Percentiles rank a stretch among this genome's conserved stretches.
Evolutionary conservation across 225 moss, liverwort and hornwort species (phyloP).

Genomic region (Climacium dendroides): DNA sequence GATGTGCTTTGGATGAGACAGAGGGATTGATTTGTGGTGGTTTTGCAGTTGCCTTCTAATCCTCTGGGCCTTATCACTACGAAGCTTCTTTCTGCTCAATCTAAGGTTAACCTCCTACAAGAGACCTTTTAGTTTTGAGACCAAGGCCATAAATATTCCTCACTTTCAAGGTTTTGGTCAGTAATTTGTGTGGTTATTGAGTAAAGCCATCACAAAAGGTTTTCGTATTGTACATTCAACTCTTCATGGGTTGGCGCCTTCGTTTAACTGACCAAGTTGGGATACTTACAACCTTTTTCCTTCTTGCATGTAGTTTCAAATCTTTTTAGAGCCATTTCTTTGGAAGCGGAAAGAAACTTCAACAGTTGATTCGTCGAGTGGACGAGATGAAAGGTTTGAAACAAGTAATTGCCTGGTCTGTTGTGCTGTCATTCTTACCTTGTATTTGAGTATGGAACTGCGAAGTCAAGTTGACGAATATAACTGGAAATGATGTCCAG

Average conservation of each 20-base stretch:
- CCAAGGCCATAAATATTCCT: background rate
- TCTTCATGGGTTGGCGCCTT: background rate
- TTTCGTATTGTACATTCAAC: background rate
- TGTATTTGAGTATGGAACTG: background rate
- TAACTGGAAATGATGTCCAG: background rate
- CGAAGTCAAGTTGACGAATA: background rate
- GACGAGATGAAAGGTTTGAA: conserved; percentile 44
- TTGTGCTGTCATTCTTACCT: background rate
- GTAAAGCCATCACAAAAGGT: background rate
- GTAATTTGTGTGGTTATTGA: background rate
- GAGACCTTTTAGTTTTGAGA: background rate
- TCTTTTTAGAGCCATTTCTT: conserved; percentile 66
- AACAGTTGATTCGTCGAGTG: background rate
- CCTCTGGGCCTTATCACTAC: conserved; percentile 64
- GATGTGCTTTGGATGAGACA: background rate
- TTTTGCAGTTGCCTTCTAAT: conserved; percentile 72
- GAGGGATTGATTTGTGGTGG: background rate
- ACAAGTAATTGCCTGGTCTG: background rate
- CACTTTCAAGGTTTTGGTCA: background rate
- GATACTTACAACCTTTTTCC: background rate
- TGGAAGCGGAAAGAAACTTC: conserved; percentile 60
- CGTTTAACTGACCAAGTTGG: background rate
- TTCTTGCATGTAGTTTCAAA: conserved; percentile 34
- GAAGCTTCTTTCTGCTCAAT: conserved; percentile 71
- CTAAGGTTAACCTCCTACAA: conserved; percentile 39